Evolutionary conservation across 2,329 filamentous ascomycete species (phyloP).

Genomic region (Colletotrichum musae): DNA sequence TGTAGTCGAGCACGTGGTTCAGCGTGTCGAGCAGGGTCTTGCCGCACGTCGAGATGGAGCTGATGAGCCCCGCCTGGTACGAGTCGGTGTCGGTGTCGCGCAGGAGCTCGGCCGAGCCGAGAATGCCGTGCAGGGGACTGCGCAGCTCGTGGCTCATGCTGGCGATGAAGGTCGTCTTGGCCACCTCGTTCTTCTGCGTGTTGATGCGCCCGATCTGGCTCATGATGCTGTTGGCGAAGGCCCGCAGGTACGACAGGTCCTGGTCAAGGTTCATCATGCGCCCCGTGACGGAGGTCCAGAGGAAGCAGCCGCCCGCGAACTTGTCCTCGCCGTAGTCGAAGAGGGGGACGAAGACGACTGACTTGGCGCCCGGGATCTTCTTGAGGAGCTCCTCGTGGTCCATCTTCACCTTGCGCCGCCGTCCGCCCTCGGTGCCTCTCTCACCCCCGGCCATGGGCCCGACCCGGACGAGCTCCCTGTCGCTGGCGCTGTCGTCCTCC

Average conservation of each 20-base stretch:
- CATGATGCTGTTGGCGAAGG: slow-evolving; percentile 63
- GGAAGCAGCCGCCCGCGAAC: slow-evolving; percentile 53
- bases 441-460: background rate
- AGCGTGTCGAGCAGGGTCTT: slow-evolving; percentile 65
- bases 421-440: slow-evolving; percentile 7
- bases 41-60: slow-evolving; percentile 62
- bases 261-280: slow-evolving; percentile 55
- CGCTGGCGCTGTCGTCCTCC: slow-evolving; percentile 50
- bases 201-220: slow-evolving; percentile 69
- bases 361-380: slow-evolving; percentile 51
- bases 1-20: slow-evolving; percentile 63
- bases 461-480: slow-evolving; percentile 42
- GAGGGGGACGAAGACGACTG: slow-evolving; percentile 53
- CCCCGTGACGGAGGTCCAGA: slow-evolving; percentile 52
- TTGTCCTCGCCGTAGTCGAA: slow-evolving; percentile 53
- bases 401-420: slow-evolving; percentile 44
- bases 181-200: slow-evolving; percentile 64
- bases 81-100: slow-evolving; percentile 56
- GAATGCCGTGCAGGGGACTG: slow-evolving; percentile 70
- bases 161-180: slow-evolving; percentile 72
- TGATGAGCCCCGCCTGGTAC: slow-evolving; percentile 59
- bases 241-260: slow-evolving; percentile 51
- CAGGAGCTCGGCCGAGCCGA: slow-evolving; percentile 66
- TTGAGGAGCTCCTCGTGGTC: slow-evolving; percentile 52
- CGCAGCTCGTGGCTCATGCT: slow-evolving; percentile 72